These are phyloP conservation scores for Gnaphalium uliginosum DNA, from an alignment of 129 eudicot species.

Conservation along the genomic window DNA sequence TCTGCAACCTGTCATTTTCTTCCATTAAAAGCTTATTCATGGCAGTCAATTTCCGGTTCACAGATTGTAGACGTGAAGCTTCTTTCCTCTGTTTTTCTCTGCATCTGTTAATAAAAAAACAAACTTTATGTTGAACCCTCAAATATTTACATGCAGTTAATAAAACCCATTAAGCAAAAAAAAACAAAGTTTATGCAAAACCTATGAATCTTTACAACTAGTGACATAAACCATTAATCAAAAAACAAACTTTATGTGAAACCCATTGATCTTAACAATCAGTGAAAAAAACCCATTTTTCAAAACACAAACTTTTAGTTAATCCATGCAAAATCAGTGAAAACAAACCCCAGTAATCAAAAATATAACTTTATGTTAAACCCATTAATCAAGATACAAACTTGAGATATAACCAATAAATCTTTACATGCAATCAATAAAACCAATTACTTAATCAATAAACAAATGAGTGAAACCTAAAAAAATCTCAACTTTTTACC, in stretches of 20 bases:
- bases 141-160: not conserved
- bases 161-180: not conserved
- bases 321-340: not conserved
- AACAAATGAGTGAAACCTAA: not conserved
- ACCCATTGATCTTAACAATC: not conserved
- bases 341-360: not conserved
- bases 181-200: not conserved
- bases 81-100: constrained; percentile 97
- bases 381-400: not conserved
- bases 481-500: constrained; percentile 37
- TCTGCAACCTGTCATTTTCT: constrained; percentile 93
- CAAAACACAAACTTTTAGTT: not conserved
- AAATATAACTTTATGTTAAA: not conserved
- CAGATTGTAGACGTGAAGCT: constrained; percentile 88
- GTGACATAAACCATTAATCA: not conserved
- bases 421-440: not conserved
- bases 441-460: not conserved
- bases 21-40: constrained; percentile 98
- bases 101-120: constrained; percentile 47
- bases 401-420: not conserved
- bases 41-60: constrained; percentile 86
- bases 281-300: not conserved
- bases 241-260: not conserved
- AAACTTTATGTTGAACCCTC: not conserved
- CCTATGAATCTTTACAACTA: not conserved